These are phyloP conservation scores for Pseudocercospora fijiensis DNA, from an alignment of 2,329 filamentous ascomycete genomes.

Conservation along the genomic window DNA sequence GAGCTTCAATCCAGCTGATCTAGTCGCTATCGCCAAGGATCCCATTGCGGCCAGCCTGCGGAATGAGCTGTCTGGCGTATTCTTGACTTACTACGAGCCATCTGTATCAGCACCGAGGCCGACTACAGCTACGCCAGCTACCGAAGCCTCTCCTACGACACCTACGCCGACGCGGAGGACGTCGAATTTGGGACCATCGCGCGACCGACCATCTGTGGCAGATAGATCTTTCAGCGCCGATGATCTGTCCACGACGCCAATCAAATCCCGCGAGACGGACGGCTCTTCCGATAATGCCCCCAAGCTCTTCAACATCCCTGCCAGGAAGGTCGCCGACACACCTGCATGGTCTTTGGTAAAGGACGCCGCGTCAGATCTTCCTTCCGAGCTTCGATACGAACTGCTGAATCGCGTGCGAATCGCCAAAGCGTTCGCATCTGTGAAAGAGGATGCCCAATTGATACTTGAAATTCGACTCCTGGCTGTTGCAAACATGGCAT, in stretches of 20 bases:
- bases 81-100: conserved; percentile 71
- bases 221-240: conserved; percentile 29
- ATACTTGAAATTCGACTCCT: conserved; percentile 75
- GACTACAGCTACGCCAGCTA: conserved; percentile 55
- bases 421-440: conserved; percentile 73
- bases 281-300: conserved; percentile 42
- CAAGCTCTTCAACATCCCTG: conserved; percentile 64
- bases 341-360: conserved; percentile 46
- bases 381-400: conserved; percentile 74
- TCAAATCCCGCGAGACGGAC: conserved; percentile 37
- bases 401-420: conserved; percentile 78
- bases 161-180: conserved; percentile 76
- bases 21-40: conserved; percentile 69
- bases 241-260: conserved; percentile 30
- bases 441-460: conserved; percentile 66
- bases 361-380: conserved; percentile 58
- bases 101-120: conserved; percentile 36
- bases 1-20: conserved; percentile 75
- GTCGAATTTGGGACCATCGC: conserved; percentile 46
- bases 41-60: conserved; percentile 51
- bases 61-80: conserved; percentile 76
- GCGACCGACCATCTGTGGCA: conserved; percentile 34
- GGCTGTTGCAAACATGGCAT: conserved; percentile 86
- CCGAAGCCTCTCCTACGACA: conserved; percentile 36
- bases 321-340: conserved; percentile 45